phyloP scores from a whole-genome alignment of 768 basidiomycete genomes.

The Macrolepiota albuminosa region DNA sequence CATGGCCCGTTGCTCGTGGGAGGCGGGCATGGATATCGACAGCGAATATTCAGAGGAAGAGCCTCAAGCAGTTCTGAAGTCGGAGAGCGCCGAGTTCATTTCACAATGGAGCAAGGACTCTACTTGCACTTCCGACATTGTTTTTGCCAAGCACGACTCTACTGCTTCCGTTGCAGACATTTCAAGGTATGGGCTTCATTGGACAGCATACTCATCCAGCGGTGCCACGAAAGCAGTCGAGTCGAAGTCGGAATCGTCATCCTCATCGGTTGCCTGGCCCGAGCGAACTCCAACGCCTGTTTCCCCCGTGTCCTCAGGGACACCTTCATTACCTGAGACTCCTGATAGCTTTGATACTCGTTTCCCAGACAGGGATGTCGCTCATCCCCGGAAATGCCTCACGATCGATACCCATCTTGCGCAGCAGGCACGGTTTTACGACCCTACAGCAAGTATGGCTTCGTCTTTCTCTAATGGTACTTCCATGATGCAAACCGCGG shows the following conservation, averaged over 20 bases:
- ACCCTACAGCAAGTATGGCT: slow-evolving; percentile 37
- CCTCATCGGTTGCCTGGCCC: slow-evolving; percentile 38
- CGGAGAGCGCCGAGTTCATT: slow-evolving; percentile 31
- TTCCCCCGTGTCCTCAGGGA: slow-evolving; percentile 33
- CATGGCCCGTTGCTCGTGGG: slow-evolving; percentile 78
- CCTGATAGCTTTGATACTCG: slow-evolving; percentile 47
- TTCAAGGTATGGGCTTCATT: slow-evolving; percentile 37
- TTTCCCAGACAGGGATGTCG: slow-evolving; percentile 32
- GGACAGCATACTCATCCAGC: slow-evolving; percentile 40
- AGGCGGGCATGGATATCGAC: slow-evolving; percentile 68
- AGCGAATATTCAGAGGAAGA: slow-evolving; percentile 44
- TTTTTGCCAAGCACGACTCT: slow-evolving; percentile 35
- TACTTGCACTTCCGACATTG: slow-evolving; percentile 39
- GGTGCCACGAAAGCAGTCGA: slow-evolving; percentile 54
- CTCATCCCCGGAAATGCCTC: slow-evolving; percentile 38
- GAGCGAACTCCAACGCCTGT: slow-evolving; percentile 41
- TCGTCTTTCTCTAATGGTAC: slow-evolving; percentile 46
- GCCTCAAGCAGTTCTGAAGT: slow-evolving; percentile 34
- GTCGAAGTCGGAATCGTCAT: slow-evolving; percentile 38
- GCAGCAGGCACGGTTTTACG: slow-evolving; percentile 38
- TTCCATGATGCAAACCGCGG: slow-evolving; percentile 72
- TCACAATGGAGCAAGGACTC: slow-evolving; percentile 63
- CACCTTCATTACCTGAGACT: slow-evolving; percentile 51
- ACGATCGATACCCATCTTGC: slow-evolving; percentile 56
- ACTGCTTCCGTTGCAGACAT: slow-evolving; percentile 20